Conservation (phyloP, 768 basidiomycete genomes). For the Boletus sp. region DNA sequence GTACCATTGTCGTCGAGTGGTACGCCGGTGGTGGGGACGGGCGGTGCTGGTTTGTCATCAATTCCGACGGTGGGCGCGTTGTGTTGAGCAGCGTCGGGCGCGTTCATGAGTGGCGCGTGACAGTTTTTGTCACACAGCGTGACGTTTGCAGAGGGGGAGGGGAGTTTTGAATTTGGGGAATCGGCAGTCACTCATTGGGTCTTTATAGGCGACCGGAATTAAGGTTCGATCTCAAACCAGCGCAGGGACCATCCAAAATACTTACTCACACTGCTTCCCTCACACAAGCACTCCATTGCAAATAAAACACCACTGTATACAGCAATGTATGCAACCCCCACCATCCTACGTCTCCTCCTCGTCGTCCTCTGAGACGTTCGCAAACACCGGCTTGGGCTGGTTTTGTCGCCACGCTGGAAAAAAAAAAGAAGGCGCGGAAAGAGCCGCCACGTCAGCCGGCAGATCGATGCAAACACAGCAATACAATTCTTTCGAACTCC, state of each 20-base stretch:
- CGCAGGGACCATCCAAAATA: conserved; percentile 63
- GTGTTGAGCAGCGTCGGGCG: conserved; percentile 35
- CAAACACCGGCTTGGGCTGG: conserved; percentile 86
- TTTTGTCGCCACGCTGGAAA: conserved; percentile 82
- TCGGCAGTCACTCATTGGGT: conserved; percentile 65
- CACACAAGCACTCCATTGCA: conserved; percentile 11
- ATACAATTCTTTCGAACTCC: conserved; percentile 31
- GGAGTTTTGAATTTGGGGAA: conserved; percentile 65
- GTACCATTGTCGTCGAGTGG: conserved; percentile 37
- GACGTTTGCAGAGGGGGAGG: conserved; percentile 49
- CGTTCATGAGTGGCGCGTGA: conserved; percentile 74
- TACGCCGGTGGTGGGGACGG: conserved; percentile 17
- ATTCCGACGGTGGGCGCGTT: conserved; percentile 29
- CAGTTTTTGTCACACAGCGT: conserved; percentile 60
- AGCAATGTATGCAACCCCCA: conserved; percentile 17
- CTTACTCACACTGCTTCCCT: conserved; percentile 34
- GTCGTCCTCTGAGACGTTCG: conserved; percentile 53
- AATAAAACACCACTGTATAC: conserved; percentile 9
- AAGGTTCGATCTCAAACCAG: conserved; percentile 78
- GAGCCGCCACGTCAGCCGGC: conserved; percentile 58
- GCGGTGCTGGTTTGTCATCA: conserved; percentile 29
- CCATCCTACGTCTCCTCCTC: conserved; percentile 55
- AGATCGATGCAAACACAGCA: conserved; percentile 34
- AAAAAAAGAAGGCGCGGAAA: conserved; percentile 36
- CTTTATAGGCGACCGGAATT: conserved; percentile 80